phyloP scores from a whole-genome alignment of 2,329 filamentous ascomycete species.

The Zymoseptoria tritici region DNA sequence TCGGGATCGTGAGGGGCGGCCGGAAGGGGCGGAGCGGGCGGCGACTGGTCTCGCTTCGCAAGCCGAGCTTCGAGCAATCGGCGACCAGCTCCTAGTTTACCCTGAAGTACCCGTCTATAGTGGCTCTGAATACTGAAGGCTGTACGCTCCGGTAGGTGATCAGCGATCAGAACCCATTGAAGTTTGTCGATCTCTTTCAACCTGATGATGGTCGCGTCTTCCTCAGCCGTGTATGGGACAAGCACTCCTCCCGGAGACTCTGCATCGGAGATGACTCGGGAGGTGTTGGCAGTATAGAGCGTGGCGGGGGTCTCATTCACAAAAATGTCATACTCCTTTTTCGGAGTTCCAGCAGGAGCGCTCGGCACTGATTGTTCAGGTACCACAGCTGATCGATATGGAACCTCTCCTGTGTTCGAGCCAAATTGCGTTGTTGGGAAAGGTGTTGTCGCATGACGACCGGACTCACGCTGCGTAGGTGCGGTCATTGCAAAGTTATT shows the following conservation, averaged over 20 bases:
- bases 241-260: background rate
- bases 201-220: conserved; percentile 30
- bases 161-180: conserved; percentile 30
- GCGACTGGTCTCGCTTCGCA: conserved; percentile 7
- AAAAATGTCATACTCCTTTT: background rate
- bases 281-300: conserved; percentile 15
- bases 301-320: background rate
- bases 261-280: conserved; percentile 4
- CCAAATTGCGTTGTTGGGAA: background rate
- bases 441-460: background rate
- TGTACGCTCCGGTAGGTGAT: conserved; percentile 27
- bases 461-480: background rate
- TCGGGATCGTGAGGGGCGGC: background rate
- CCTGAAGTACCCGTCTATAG: conserved; percentile 11
- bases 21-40: background rate
- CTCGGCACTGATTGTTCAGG: background rate
- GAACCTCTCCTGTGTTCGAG: background rate
- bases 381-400: background rate
- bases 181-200: conserved; percentile 34
- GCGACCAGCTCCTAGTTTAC: conserved; percentile 1
- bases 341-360: background rate
- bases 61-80: conserved; percentile 3
- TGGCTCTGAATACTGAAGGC: conserved; percentile 17
- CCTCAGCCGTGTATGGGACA: conserved; percentile 8
- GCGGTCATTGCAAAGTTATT: background rate